These are phyloP conservation scores for Penicillium fuscoglaucum DNA, from an alignment of 2,329 filamentous ascomycete species.

Conservation along the genomic window DNA sequence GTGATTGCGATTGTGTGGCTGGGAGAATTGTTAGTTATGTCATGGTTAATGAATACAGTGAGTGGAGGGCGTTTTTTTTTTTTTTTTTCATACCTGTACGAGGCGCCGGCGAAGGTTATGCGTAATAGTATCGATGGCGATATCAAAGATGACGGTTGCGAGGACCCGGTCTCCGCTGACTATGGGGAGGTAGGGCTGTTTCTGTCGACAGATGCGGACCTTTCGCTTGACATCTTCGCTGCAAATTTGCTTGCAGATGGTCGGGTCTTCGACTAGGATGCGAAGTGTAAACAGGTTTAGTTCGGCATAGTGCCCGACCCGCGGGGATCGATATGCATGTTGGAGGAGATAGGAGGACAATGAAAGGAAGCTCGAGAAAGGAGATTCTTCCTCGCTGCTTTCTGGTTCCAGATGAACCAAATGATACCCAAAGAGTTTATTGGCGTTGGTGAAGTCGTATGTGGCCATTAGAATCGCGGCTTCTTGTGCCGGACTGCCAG, in stretches of 20 bases:
- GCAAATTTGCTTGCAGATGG: conserved; percentile 79
- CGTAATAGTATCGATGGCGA: conserved; percentile 86
- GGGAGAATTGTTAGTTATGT: conserved; percentile 5
- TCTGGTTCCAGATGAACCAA: conserved; percentile 66
- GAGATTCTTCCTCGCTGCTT: conserved; percentile 65
- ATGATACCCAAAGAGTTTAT: conserved; percentile 91
- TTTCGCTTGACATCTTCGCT: conserved; percentile 71
- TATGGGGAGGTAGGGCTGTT: conserved; percentile 78
- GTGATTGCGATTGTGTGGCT: conserved; percentile 76
- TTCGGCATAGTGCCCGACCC: conserved; percentile 79
- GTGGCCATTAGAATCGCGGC: conserved; percentile 78
- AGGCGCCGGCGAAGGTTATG: conserved; percentile 87
- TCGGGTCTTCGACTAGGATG: conserved; percentile 80
- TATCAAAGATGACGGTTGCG: conserved; percentile 75
- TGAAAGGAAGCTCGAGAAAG: conserved; percentile 80
- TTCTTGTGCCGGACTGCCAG: conserved; percentile 69
- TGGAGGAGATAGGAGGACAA: conserved; percentile 90
- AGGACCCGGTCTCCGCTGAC: conserved; percentile 71
- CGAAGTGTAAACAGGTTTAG: conserved; percentile 82
- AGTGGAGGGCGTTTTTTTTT: too few species aligned
- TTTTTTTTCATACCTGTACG: conserved; percentile 63
- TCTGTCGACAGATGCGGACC: conserved; percentile 84
- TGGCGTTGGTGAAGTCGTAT: conserved; percentile 91
- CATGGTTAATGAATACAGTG: neutral
- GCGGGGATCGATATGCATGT: conserved; percentile 80